Evolutionary conservation across 2,329 filamentous ascomycete species (phyloP), one percentile per base, ranked within the genome.

Genomic region (Aspergillus quadrilineatus): DNA sequence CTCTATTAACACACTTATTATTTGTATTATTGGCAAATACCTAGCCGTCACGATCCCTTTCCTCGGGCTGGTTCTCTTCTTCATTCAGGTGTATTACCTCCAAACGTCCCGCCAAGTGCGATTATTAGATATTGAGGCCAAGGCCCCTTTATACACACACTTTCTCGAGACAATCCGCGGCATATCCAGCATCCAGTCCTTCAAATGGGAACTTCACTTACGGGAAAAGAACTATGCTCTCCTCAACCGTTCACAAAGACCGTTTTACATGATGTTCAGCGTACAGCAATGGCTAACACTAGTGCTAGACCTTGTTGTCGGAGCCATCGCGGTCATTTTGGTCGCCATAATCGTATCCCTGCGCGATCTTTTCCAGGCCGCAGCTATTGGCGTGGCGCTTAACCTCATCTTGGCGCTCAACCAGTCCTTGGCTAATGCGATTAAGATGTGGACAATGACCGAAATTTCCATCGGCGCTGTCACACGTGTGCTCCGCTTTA

Each of bases 51-150:
- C 71, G 1, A 69, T 78, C 46, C 77, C 78, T 0, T 52, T 77
- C 17, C 63, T 77, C 1, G 55, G 72, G 7, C 56, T 67, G 1
- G 64, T 65, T 2, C 63, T 80, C 28, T 80, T 74, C 57, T 52
- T 69, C 45, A 70, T 81, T 6, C 78, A 81, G 57, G 71, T 65
- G 53, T 70, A 77, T 59, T 81, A 81, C 59, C 73, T 80, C 3
- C 76, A 71, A 17, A 79, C 78, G 1, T 77, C 77, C 0, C 70
- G 77, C 2, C 77, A 79, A 55, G 63, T 81, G 5, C 75, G 82
- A 54, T 74, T 82, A 29, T 68, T 84, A 6, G 82, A 85, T 62
- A 71, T 84, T 0, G 81, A 84, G 63, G 70, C 76, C 4, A 81
- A 81, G 50, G 73, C 75, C 0, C 78, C 79, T 0, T 69, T 83